phyloP scores from a whole-genome alignment of 176 grass and related monocot species.

The Cocos nucifera region DNA sequence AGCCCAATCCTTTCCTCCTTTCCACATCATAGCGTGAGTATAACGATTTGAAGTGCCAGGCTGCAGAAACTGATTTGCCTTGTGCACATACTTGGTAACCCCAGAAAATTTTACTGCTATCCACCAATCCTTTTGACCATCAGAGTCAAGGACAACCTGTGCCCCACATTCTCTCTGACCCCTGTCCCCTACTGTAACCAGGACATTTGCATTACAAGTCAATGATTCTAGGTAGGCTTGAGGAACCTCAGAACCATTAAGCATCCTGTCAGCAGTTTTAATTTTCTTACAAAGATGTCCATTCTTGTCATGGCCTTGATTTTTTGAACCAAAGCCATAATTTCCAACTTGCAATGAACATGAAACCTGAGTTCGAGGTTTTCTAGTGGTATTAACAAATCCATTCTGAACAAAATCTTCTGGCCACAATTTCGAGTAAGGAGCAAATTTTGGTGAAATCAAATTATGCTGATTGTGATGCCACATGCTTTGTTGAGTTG shows the following conservation, averaged over 20 bases:
- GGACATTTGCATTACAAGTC: constrained; percentile 82
- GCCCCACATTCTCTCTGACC: constrained; percentile 82
- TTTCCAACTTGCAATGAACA: constrained; percentile 39
- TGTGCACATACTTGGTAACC: constrained; percentile 58
- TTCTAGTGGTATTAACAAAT: constrained; percentile 46
- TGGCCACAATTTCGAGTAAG: constrained; percentile 55
- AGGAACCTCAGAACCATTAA: constrained; percentile 35
- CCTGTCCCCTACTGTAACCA: constrained; percentile 59
- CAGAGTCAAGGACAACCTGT: constrained; percentile 50
- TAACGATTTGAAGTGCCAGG: constrained; percentile 87
- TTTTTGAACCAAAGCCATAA: constrained; percentile 48
- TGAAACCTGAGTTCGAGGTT: constrained; percentile 37
- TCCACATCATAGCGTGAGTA: constrained; percentile 99
- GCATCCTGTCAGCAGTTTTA: constrained; percentile 31
- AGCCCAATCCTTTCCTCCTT: constrained; percentile 74
- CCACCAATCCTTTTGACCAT: constrained; percentile 50
- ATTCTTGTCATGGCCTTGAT: constrained; percentile 40
- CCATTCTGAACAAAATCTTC: constrained; percentile 31
- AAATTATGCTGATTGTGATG: constrained; percentile 67
- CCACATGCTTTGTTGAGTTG: constrained; percentile 52
- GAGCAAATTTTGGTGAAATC: constrained; percentile 49
- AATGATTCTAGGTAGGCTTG: constrained; percentile 36
- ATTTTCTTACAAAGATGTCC: constrained; percentile 34
- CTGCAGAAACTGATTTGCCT: constrained; percentile 71
- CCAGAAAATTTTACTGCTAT: constrained; percentile 69